These are phyloP conservation scores for Boletus vermiculosoides DNA, from an alignment of 768 basidiomycete genomes.

Conservation along the genomic window DNA sequence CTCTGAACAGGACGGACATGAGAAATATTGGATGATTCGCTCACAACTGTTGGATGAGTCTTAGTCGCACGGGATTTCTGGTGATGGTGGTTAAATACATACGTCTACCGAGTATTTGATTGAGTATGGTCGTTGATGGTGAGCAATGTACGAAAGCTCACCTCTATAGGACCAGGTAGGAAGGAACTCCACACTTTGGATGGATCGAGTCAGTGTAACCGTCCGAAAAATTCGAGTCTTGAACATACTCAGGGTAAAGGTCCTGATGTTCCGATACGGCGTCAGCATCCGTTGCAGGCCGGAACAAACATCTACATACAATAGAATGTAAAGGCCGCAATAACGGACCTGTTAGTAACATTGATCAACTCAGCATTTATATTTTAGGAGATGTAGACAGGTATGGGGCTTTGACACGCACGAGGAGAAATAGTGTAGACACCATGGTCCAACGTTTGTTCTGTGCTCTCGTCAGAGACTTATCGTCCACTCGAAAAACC, in stretches of 20 bases:
- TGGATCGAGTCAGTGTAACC: neutral
- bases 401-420: neutral
- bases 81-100: neutral
- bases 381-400: too few relatives aligned
- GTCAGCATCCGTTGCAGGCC: neutral
- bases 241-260: constrained; percentile 1
- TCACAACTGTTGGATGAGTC: constrained; percentile 8
- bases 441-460: neutral
- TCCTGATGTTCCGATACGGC: neutral
- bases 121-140: neutral
- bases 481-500: neutral
- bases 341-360: constrained; percentile 13
- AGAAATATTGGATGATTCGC: neutral
- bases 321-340: constrained; percentile 1
- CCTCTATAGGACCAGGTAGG: constrained; percentile 7
- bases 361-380: neutral
- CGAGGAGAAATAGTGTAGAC: neutral
- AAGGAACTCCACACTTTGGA: constrained; percentile 9
- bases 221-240: too few relatives aligned
- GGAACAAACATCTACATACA: neutral
- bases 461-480: neutral
- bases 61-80: neutral
- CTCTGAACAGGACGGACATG: neutral
- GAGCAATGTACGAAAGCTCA: neutral
- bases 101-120: neutral